Evolutionary conservation across 2,329 filamentous ascomycete genomes (phyloP).

Genomic region (Lojkania enalia): DNA sequence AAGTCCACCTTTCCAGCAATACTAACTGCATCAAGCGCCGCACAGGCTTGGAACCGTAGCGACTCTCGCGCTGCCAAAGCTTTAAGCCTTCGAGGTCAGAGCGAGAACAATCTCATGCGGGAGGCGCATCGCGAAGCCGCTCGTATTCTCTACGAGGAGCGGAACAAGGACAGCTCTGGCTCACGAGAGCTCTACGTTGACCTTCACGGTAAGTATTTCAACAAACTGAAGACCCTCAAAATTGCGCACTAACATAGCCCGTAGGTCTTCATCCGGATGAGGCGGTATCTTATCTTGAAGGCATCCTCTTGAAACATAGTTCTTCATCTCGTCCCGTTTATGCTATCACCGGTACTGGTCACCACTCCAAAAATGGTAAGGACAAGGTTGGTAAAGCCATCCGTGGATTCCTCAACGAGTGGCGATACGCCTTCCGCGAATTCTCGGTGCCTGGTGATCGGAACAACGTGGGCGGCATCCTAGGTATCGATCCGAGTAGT

Average conservation of each 20-base stretch:
- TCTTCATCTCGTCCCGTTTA: slow-evolving; percentile 76
- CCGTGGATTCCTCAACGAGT: slow-evolving; percentile 87
- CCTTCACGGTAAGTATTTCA: slow-evolving; percentile 65
- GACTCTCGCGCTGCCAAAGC: slow-evolving; percentile 96
- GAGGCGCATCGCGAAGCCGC: slow-evolving; percentile 96
- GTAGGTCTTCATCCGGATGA: slow-evolving; percentile 91
- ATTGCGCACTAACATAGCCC: slow-evolving; percentile 9
- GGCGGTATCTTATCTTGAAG: slow-evolving; percentile 90
- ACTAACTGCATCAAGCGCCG: slow-evolving; percentile 63
- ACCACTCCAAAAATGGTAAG: slow-evolving; percentile 98
- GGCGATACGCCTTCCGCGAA: slow-evolving; percentile 93
- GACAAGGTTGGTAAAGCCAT: slow-evolving; percentile 97
- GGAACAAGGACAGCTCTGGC: slow-evolving; percentile 69
- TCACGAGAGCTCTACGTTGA: slow-evolving; percentile 86
- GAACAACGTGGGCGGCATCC: slow-evolving; percentile 72
- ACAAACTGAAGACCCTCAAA: neutral
- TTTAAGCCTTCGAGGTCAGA: slow-evolving; percentile 88
- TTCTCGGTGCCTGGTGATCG: slow-evolving; percentile 96
- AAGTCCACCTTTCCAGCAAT: slow-evolving; percentile 11
- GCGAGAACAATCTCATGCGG: slow-evolving; percentile 95
- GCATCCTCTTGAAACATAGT: slow-evolving; percentile 81
- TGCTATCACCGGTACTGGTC: slow-evolving; percentile 93
- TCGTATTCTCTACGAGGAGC: slow-evolving; percentile 87
- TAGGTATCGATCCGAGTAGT: slow-evolving; percentile 65
- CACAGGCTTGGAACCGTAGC: slow-evolving; percentile 98